Evolutionary conservation across 495 filamentous ascomycete genomes (phyloP).

Genomic region (Penicillium ochrochloron): DNA sequence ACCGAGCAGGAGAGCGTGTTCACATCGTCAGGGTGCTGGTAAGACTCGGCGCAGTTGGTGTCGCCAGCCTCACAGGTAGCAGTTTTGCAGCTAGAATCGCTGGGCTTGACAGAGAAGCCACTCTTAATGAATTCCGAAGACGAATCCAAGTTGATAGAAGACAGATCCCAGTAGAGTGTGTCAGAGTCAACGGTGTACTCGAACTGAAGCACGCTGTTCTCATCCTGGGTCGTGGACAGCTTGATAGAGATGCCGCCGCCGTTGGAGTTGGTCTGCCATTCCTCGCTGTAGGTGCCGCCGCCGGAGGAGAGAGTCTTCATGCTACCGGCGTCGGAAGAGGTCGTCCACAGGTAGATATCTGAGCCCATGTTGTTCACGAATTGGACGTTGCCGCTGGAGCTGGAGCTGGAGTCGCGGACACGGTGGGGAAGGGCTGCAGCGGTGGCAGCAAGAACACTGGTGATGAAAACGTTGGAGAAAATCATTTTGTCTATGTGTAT

Average conservation of each 20-base stretch:
- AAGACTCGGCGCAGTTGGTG: constrained; percentile 32
- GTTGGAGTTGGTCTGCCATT: constrained; percentile 45
- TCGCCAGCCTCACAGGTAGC: constrained; percentile 36
- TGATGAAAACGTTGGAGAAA: constrained; percentile 32
- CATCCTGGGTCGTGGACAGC: constrained; percentile 40
- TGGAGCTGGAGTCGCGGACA: constrained; percentile 17
- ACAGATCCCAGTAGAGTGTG: constrained; percentile 41
- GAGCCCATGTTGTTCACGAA: constrained; percentile 44
- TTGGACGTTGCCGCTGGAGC: constrained; percentile 29
- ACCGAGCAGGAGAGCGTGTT: constrained; percentile 37
- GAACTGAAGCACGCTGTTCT: constrained; percentile 49
- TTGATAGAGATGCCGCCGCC: constrained; percentile 55
- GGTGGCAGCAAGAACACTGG: constrained; percentile 31
- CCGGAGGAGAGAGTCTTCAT: constrained; percentile 47
- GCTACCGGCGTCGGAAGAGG: constrained; percentile 36
- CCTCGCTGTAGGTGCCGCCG: constrained; percentile 42
- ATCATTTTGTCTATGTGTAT: constrained; percentile 21
- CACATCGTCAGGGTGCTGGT: constrained; percentile 43
- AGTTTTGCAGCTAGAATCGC: constrained; percentile 32
- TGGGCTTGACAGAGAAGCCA: constrained; percentile 29
- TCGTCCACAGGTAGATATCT: constrained; percentile 51
- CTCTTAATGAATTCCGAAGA: constrained; percentile 27
- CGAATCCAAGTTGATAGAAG: constrained; percentile 36
- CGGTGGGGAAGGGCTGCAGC: constrained; percentile 28
- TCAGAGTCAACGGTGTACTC: constrained; percentile 33